These are phyloP conservation scores for Maudiozyma serrabonitensis DNA, from an alignment of 805 yeast species.

Conservation along the genomic window DNA sequence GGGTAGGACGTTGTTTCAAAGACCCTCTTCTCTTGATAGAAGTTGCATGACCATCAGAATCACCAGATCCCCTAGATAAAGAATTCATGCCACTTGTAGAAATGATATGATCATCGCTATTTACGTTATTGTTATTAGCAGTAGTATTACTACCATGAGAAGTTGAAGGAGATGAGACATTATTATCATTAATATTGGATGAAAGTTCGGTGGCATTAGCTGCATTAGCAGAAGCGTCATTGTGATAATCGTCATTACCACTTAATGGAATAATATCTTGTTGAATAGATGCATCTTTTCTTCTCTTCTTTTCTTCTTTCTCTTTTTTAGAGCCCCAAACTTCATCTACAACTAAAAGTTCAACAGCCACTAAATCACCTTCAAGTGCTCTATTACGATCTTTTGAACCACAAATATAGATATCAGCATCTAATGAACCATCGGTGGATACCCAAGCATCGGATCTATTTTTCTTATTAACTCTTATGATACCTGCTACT, in stretches of 20 bases:
- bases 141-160: neutral
- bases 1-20: slow-evolving; percentile 88
- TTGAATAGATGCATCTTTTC: slow-evolving; percentile 49
- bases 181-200: slow-evolving; percentile 1
- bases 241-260: slow-evolving; percentile 58
- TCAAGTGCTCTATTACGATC: slow-evolving; percentile 96
- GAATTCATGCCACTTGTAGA: neutral
- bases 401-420: slow-evolving; percentile 95
- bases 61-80: slow-evolving; percentile 11
- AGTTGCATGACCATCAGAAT: slow-evolving; percentile 29
- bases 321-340: slow-evolving; percentile 96
- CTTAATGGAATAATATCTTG: slow-evolving; percentile 33
- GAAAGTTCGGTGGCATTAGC: slow-evolving; percentile 9
- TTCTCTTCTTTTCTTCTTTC: slow-evolving; percentile 92
- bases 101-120: slow-evolving; percentile 12
- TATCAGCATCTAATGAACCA: slow-evolving; percentile 91
- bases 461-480: slow-evolving; percentile 90
- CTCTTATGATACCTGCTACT: slow-evolving; percentile 87
- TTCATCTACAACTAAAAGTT: slow-evolving; percentile 87
- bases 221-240: slow-evolving; percentile 60
- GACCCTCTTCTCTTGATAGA: slow-evolving; percentile 68
- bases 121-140: neutral
- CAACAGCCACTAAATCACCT: slow-evolving; percentile 94
- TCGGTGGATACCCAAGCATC: slow-evolving; percentile 98
- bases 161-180: slow-evolving; percentile 9